Base-by-base conservation (phyloP, 306 rosid species). In the Cyclanthera cordifolia region DNA sequence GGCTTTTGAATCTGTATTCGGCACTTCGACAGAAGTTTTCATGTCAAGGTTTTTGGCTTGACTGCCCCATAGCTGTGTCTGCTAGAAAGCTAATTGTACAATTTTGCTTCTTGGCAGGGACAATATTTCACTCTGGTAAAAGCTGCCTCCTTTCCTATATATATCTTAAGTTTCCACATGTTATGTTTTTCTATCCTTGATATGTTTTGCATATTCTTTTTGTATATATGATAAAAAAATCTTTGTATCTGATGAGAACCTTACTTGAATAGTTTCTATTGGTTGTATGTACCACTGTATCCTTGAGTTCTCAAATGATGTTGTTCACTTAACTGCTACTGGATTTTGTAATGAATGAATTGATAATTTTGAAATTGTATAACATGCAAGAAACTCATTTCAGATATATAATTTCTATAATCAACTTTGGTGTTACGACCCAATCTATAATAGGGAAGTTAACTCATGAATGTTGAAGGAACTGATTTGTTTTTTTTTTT, bases 81-180 rank as follows among this genome's bases (percentile, higher is more conserved):
- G 93, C 95, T 55, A 84, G 98, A 72, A 92, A 89, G 86, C 84
- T 92, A 72, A 85, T 89, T 69, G 87, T 93, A 39, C 98, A 93
- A 76, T 80, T 87, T 79, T 89, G 93, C 85, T 89, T 94, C 43
- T 77, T 93, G 75, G 81, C 91, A 30, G 98, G 98, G 85, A 45
- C 88, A 69, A 79, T 89, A 74, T 89, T 89, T 87, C 86, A 59
- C 75, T 76, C 87, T 52, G 98, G 98, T 92, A 89, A 74, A 55
- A 57, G 13, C 59, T 58, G 48, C 73, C 76, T 78, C 69, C 73
- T 74, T 57, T 41, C 48, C 43, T 69, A 50, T 45, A 30, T 70
- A 65, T 69, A 53, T 30, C 28, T 70, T 9, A 59, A 53, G 47
- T 69, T 32, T 12, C 24, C 61, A 21, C 32, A 30, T 53, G 48